Conservation (phyloP, 306 rosid genomes). For the Malus fusca region DNA sequence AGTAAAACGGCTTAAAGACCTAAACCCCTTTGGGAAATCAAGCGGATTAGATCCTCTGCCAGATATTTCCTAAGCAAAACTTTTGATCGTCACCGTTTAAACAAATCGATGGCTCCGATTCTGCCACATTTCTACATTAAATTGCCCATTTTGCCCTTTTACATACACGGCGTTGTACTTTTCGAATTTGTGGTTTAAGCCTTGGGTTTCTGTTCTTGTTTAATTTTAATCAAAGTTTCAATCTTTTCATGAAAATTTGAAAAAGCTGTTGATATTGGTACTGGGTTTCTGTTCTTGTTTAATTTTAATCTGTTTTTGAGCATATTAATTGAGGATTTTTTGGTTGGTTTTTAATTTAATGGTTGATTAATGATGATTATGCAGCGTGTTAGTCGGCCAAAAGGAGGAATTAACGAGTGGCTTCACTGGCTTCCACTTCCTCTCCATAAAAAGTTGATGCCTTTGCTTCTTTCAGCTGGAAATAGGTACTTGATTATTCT, state of each 20-base stretch:
- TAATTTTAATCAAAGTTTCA: neutral
- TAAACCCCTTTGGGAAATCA: too few relatives aligned
- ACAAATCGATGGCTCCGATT: too few relatives aligned
- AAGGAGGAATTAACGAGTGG: slow-evolving; percentile 74
- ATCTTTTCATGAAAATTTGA: neutral
- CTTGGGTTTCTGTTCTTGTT: neutral
- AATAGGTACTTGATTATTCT: slow-evolving; percentile 30
- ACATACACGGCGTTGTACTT: neutral
- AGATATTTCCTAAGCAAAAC: too few relatives aligned
- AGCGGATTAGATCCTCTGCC: too few relatives aligned
- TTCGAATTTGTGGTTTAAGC: neutral
- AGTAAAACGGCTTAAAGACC: too few relatives aligned
- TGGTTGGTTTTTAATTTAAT: neutral
- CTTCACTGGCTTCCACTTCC: slow-evolving; percentile 85
- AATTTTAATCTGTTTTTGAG: neutral
- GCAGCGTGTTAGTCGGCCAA: slow-evolving; percentile 82
- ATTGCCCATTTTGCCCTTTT: too few relatives aligned
- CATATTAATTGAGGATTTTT: neutral
- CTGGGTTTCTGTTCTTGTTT: neutral
- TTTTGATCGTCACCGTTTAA: too few relatives aligned
- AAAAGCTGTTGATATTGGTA: neutral
- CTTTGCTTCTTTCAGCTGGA: slow-evolving; percentile 13
- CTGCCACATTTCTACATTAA: too few relatives aligned
- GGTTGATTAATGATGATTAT: neutral
- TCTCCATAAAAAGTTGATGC: slow-evolving; percentile 35